Base-by-base conservation (phyloP, 495 filamentous ascomycete species). In the Geoglossum glabrum region DNA sequence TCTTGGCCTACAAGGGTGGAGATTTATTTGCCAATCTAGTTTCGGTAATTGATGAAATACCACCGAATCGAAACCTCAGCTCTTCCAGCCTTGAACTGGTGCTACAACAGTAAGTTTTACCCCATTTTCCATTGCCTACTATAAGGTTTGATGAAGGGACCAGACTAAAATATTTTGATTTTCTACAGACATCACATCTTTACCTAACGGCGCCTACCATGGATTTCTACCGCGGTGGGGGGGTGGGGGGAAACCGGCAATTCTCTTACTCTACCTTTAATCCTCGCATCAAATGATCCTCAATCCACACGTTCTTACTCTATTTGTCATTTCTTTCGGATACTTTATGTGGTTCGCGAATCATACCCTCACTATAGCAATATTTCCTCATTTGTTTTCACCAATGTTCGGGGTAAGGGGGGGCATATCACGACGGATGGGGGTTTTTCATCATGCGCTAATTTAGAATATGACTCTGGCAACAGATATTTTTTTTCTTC, bases 11-110 rank as follows among this genome's bases (percentile, higher is more conserved):
- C 72, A 81, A 82, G 40, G 83, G 78, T 61, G 90, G 88, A 40
- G 90, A 97, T 57, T 79, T 95, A 60, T 92, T 97, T 63, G 84
- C 85, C 50, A 94, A 90, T 58, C 70, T 97, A 36, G 87, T 90
- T 1, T 87, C 88, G 31, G 76, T 97, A 55, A 76, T 92, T 47
- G 80, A 85, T 59, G 87, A 90, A 72, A 85, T 98, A 25, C 88
- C 89, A 4, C 72, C 76, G 25, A 81, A 80, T 28, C 71, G 74
- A 28, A 75, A 75, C 40, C 74, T 83, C 50, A 84, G 71, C 60
- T 71, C 76, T 25, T 68, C 74, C 8, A 81, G 72, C 58, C 64
- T 87, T 47, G 83, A 85, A 67, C 71, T 72, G 36, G 68, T 83
- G 54, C 69, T 87, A 15, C 36, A 11, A 17, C 54, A 56, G 54